Evolutionary conservation across 441 rosid genomes (phyloP).

Genomic region (Arabidopsis hybrid): DNA sequence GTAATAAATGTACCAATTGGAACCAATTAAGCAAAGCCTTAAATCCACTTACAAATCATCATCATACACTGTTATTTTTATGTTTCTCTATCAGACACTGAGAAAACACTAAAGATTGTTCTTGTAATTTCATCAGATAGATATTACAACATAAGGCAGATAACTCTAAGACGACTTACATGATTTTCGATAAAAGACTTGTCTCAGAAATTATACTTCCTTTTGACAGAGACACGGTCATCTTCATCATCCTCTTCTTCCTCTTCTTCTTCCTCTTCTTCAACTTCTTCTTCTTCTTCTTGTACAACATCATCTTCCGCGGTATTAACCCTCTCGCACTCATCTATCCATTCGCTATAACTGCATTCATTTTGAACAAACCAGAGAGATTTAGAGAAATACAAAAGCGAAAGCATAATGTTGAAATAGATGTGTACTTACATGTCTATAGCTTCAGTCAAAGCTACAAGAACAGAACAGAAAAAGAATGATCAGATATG

Average conservation of each 20-base stretch:
- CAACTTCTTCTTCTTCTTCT: conserved; percentile 44
- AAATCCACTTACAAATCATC: conserved; percentile 15
- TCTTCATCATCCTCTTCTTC: conserved; percentile 43
- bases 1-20: background rate
- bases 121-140: conserved; percentile 11
- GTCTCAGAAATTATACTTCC: conserved; percentile 42
- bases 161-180: conserved; percentile 22
- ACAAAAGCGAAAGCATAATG: background rate
- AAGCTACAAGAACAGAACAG: conserved; percentile 61
- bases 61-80: conserved; percentile 18
- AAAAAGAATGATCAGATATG: conserved; percentile 15
- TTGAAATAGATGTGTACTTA: conserved; percentile 46
- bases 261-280: conserved; percentile 25
- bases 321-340: conserved; percentile 83
- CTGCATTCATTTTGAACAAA: conserved; percentile 45
- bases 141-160: conserved; percentile 33
- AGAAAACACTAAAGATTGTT: conserved; percentile 21
- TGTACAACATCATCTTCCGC: conserved; percentile 74
- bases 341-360: conserved; percentile 75
- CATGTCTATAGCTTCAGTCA: conserved; percentile 89
- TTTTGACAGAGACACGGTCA: conserved; percentile 37
- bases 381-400: conserved; percentile 35
- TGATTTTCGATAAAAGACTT: conserved; percentile 7
- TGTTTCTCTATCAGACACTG: conserved; percentile 8
- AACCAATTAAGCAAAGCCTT: background rate